phyloP scores from a whole-genome alignment of 2,329 filamentous ascomycete genomes.

The Fusarium agapanthi region DNA sequence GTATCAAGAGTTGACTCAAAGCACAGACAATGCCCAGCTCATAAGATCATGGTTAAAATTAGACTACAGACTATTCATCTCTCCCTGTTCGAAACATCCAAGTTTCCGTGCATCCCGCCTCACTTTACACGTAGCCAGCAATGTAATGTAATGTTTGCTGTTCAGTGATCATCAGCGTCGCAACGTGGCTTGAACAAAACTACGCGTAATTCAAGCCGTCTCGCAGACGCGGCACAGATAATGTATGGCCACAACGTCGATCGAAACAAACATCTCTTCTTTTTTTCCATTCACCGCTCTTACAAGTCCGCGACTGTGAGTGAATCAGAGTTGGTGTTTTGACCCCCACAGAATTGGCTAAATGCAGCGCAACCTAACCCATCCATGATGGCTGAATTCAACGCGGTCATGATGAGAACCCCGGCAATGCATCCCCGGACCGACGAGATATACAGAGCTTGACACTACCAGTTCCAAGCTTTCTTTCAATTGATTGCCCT shows the following conservation, averaged over 20 bases:
- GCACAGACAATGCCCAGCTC: slow-evolving; percentile 1
- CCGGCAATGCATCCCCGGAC: slow-evolving; percentile 12
- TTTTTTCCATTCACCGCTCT: slow-evolving; percentile 9
- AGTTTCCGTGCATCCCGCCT: background rate
- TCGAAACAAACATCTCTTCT: background rate
- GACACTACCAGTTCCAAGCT: background rate
- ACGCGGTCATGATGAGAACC: slow-evolving; percentile 11
- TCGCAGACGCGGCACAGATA: background rate
- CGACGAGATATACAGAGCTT: background rate
- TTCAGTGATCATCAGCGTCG: background rate
- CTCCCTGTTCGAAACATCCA: background rate
- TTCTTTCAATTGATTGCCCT: background rate
- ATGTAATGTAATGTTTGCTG: background rate
- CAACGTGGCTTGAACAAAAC: background rate
- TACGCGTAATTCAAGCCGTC: background rate
- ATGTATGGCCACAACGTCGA: background rate
- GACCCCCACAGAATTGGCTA: slow-evolving; percentile 16
- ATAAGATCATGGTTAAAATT: slow-evolving; percentile 30
- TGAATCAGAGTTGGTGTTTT: slow-evolving; percentile 8
- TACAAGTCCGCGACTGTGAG: background rate
- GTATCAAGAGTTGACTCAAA: background rate
- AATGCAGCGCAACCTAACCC: slow-evolving; percentile 12
- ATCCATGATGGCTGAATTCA: slow-evolving; percentile 20
- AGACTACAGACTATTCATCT: slow-evolving; percentile 6
- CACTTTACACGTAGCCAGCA: background rate